Percentiles rank a stretch among this genome's conserved stretches.
phyloP scores from a whole-genome alignment of 768 basidiomycete genomes.

The Lyophyllum decastes region DNA sequence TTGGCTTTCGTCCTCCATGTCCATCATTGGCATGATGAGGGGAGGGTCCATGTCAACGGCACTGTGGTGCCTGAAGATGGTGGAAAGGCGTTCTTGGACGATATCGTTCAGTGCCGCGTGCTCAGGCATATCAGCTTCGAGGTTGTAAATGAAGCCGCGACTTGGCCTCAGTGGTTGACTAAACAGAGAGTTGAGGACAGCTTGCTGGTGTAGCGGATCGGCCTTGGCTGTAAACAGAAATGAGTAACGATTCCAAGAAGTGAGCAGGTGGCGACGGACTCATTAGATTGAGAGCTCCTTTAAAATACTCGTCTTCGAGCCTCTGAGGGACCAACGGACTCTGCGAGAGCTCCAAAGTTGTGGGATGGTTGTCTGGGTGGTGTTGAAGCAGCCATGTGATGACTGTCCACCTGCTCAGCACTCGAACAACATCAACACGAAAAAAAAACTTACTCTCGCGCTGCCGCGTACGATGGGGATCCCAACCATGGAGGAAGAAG shows the following conservation, averaged over 20 bases:
- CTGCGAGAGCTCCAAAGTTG: conserved; percentile 80
- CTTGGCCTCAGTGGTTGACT: conserved; percentile 65
- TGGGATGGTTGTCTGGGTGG: conserved; percentile 75
- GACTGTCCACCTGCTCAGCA: conserved; percentile 41
- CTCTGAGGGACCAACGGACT: conserved; percentile 74
- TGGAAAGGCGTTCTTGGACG: conserved; percentile 73
- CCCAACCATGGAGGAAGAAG: conserved; percentile 80
- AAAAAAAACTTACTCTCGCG: conserved; percentile 59
- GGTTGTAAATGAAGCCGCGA: conserved; percentile 75
- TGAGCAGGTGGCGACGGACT: conserved; percentile 40
- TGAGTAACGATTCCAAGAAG: not conserved
- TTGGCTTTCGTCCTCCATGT: conserved; percentile 61
- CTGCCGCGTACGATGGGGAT: conserved; percentile 58
- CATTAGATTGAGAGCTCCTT: conserved; percentile 75
- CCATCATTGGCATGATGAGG: conserved; percentile 72
- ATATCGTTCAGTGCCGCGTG: conserved; percentile 71
- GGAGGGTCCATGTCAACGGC: conserved; percentile 88
- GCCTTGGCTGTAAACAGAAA: conserved; percentile 56
- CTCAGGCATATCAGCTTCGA: conserved; percentile 66
- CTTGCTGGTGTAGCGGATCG: conserved; percentile 79
- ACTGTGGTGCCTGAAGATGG: conserved; percentile 87
- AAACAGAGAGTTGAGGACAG: conserved; percentile 78
- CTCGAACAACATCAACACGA: not conserved
- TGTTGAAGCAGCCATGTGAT: conserved; percentile 83
- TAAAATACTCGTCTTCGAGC: conserved; percentile 86